Conservation (phyloP, 345 rosid genomes). For the Erysimum cheiranthoides region DNA sequence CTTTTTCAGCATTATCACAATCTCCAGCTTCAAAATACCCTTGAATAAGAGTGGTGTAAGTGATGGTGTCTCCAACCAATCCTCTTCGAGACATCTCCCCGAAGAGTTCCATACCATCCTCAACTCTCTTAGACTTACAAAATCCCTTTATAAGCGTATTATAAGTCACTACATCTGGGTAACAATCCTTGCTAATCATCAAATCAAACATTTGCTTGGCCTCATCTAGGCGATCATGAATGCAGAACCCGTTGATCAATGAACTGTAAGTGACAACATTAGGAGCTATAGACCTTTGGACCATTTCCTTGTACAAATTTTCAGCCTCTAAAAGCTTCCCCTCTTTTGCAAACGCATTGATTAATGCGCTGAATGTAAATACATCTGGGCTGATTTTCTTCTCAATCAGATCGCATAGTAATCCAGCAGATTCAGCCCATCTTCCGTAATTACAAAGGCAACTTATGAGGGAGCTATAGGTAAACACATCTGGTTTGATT, state of each 20-base stretch:
- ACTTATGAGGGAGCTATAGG: constrained; percentile 15
- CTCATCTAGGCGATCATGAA: background rate
- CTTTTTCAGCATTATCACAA: background rate
- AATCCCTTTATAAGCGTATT: background rate
- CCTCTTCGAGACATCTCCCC: constrained; percentile 1
- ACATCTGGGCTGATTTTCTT: background rate
- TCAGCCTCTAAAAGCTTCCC: constrained; percentile 3
- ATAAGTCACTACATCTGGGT: background rate
- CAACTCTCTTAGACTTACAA: background rate
- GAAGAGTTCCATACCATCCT: background rate
- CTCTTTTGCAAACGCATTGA: background rate
- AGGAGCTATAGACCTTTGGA: background rate
- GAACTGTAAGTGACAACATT: background rate
- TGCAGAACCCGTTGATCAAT: constrained; percentile 5
- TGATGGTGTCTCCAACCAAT: background rate
- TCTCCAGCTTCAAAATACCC: background rate
- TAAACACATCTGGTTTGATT: background rate
- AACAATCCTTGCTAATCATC: background rate
- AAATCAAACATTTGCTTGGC: background rate
- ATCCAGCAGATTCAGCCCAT: background rate
- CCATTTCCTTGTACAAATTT: constrained; percentile 2
- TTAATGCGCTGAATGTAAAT: background rate
- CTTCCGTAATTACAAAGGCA: constrained; percentile 5
- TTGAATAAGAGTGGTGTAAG: constrained; percentile 12
- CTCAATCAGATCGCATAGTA: background rate